These are phyloP conservation scores for Wickerhamomyces strasburgensis DNA, from an alignment of 805 yeast species.

Conservation along the genomic window DNA sequence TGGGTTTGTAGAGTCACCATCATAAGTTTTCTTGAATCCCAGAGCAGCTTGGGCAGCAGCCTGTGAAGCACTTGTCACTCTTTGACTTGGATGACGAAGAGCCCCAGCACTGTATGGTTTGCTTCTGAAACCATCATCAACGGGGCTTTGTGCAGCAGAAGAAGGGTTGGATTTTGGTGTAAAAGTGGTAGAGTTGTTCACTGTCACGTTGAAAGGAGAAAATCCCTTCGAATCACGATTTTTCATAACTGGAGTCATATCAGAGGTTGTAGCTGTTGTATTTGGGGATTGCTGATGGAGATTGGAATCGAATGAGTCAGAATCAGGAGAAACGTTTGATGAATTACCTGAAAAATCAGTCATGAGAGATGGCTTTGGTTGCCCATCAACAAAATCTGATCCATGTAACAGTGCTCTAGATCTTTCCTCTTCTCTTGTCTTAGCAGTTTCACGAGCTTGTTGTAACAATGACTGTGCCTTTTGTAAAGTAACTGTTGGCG, in stretches of 20 bases:
- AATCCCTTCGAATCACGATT: slow-evolving; percentile 44
- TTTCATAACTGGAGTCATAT: slow-evolving; percentile 23
- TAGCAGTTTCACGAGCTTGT: slow-evolving; percentile 74
- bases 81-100: slow-evolving; percentile 19
- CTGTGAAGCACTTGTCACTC: slow-evolving; percentile 13
- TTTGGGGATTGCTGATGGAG: slow-evolving; percentile 27
- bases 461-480: slow-evolving; percentile 84
- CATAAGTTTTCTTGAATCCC: no score
- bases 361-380: slow-evolving; percentile 15
- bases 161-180: slow-evolving; percentile 40
- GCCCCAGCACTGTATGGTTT: slow-evolving; percentile 20
- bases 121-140: slow-evolving; percentile 20
- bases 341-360: slow-evolving; percentile 27
- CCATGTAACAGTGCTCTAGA: no score
- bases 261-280: slow-evolving; percentile 37
- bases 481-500: slow-evolving; percentile 88
- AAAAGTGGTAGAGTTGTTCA: slow-evolving; percentile 41
- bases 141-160: slow-evolving; percentile 15
- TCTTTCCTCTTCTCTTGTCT: slow-evolving; percentile 46
- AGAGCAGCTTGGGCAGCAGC: slow-evolving; percentile 21
- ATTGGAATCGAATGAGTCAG: slow-evolving; percentile 26
- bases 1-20: no score
- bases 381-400: no score
- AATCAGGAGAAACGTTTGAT: slow-evolving; percentile 25
- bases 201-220: slow-evolving; percentile 61